Percentiles rank a stretch among this genome's conserved stretches.
Evolutionary conservation across 2,329 filamentous ascomycete genomes (phyloP).

Genomic region (Penicillium brasilianum): DNA sequence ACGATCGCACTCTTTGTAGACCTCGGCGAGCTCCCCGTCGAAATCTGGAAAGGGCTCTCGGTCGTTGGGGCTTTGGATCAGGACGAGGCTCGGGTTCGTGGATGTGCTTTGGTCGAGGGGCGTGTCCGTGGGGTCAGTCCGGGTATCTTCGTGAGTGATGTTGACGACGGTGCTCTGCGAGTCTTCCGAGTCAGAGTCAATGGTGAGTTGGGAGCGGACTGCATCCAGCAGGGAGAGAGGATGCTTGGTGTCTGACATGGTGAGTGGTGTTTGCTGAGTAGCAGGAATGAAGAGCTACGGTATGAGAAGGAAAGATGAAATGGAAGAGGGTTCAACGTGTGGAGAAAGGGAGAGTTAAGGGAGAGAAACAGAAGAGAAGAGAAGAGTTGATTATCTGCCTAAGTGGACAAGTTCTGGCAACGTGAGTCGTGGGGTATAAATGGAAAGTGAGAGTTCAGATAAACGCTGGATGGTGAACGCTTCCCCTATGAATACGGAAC

Average conservation of each 20-base stretch:
- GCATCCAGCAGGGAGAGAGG: conserved; percentile 10
- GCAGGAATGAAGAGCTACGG: neutral
- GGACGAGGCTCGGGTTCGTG: neutral
- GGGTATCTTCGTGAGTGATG: neutral
- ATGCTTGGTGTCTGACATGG: conserved; percentile 5
- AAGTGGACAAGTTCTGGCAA: neutral
- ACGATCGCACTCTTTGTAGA: conserved; percentile 15
- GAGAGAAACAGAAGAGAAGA: neutral
- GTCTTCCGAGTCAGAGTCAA: conserved; percentile 17
- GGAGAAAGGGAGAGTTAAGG: neutral
- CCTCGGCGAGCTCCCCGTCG: conserved; percentile 23
- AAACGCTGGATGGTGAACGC: neutral
- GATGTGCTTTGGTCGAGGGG: conserved; percentile 2
- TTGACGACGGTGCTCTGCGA: conserved; percentile 2
- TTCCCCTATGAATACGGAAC: neutral
- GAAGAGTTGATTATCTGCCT: conserved; percentile 1
- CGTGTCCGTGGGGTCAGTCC: neutral
- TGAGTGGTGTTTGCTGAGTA: neutral
- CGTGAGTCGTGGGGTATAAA: neutral
- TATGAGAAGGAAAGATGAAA: neutral
- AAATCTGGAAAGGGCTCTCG: conserved; percentile 38
- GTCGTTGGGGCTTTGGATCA: neutral
- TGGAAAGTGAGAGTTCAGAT: neutral
- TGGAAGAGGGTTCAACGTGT: neutral
- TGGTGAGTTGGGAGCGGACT: conserved; percentile 19